Base-by-base conservation (phyloP, 2,329 filamentous ascomycete genomes). In the Aspergillus carbonarius region DNA sequence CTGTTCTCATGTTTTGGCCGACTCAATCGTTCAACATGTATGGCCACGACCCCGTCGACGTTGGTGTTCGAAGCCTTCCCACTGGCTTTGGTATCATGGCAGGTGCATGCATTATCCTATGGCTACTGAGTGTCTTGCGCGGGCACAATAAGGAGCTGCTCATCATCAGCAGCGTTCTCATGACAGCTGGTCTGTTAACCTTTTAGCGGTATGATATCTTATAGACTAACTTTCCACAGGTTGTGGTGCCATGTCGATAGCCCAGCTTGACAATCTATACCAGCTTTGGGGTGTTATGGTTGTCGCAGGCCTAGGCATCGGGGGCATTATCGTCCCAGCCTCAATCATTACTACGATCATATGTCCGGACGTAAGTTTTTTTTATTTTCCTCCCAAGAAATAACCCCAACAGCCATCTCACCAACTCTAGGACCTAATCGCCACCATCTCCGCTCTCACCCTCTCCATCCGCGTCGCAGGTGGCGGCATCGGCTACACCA, bases 291-390 rank as follows among this genome's bases (percentile, higher is more conserved):
- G 78, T 13, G 73, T 88, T 25, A 76, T 89, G n/a, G 75, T 84
- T 13, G 68, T 89, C 4, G 85, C 86, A 1, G 83, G 85, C 4
- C 71, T 89, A 2, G 88, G 88, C 6, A 85, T 89, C 4, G 88
- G 87, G 6, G 87, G 85, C 1, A 87, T 90, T 52, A 83, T 89
- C 15, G 84, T 90, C 5, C 88, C 87, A 0, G 83, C 85, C 1
- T 86, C 84, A 1, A 87, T 89, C 63, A 87, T 90, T 58, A 85
- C 85, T 6, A 87, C 85, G 9, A 89, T 90, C 65, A 85, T 89
- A 63, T 89, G 86, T 60, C 87, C 88, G 0, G 85, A 88, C 67
- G 87, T 77, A 65, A 60, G 73, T 40, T 8, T 12, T n/a, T n/a
- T n/a, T n/a, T n/a, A n/a, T n/a, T n/a, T n/a, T n/a, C 10, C 4